Evolutionary conservation across 1,284 basidiomycete species (phyloP).

Genomic region (Ceratobasidium sp.): DNA sequence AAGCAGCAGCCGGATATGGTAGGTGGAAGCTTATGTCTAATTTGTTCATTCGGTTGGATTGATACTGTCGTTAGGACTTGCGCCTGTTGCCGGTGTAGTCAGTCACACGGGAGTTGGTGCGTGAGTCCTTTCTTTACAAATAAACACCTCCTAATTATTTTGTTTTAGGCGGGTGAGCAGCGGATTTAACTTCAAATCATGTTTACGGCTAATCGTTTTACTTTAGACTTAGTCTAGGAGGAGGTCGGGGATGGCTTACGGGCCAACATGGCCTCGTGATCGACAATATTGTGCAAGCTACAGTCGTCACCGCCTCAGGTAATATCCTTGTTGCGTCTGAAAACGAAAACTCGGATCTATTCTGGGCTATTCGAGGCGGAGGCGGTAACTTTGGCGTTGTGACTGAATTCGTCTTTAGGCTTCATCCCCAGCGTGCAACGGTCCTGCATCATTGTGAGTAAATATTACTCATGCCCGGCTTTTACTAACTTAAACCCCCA

Average conservation of each 20-base stretch:
- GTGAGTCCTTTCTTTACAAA: neutral
- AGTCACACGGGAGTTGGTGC: conserved; percentile 41
- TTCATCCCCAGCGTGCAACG: conserved; percentile 41
- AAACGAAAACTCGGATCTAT: conserved; percentile 39
- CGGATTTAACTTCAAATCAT: neutral
- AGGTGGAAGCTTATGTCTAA: neutral
- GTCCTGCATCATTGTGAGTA: conserved; percentile 45
- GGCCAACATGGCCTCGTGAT: conserved; percentile 46
- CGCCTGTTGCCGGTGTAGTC: conserved; percentile 35
- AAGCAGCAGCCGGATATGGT: conserved; percentile 20
- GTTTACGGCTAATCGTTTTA: neutral
- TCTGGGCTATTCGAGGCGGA: conserved; percentile 46
- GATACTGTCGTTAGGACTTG: conserved; percentile 9
- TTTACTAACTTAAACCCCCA: neutral
- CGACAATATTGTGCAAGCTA: conserved; percentile 45
- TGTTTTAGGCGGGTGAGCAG: neutral
- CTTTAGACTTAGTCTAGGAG: conserved; percentile 32
- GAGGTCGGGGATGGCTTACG: conserved; percentile 43
- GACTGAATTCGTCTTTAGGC: conserved; percentile 43
- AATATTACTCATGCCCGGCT: neutral
- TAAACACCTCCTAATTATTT: neutral
- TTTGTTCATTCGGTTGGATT: neutral
- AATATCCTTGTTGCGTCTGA: conserved; percentile 44
- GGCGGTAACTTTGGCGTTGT: conserved; percentile 49
- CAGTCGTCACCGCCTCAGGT: conserved; percentile 42